Evolutionary conservation across 441 rosid species (phyloP).

Genomic region (Erodium trifolium): DNA sequence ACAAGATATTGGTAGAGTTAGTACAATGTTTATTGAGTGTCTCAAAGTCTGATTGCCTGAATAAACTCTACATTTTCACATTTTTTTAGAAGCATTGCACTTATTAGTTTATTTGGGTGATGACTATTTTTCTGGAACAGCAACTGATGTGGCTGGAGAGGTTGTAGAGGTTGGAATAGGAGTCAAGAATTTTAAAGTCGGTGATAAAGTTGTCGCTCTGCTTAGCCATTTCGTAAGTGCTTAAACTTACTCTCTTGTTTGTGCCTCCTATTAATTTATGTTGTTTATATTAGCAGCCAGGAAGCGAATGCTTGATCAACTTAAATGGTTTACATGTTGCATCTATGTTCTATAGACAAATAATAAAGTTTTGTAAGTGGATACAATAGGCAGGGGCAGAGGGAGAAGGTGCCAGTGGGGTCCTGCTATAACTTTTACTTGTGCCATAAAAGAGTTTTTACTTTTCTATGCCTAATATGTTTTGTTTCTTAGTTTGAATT

Average conservation of each 20-base stretch:
- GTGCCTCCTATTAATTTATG: neutral
- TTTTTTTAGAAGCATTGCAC: conserved; percentile 4
- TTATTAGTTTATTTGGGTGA: neutral
- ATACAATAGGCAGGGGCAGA: too few relatives aligned
- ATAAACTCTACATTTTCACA: neutral
- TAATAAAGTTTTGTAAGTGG: too few relatives aligned
- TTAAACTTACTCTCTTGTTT: neutral
- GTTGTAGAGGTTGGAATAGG: neutral
- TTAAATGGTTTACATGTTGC: too few relatives aligned
- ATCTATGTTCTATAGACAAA: too few relatives aligned
- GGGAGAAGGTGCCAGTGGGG: too few relatives aligned
- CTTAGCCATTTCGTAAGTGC: conserved; percentile 25
- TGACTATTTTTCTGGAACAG: conserved; percentile 1
- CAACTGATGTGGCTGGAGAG: neutral
- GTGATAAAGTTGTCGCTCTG: conserved; percentile 62
- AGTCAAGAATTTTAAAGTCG: conserved; percentile 42
- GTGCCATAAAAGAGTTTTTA: neutral
- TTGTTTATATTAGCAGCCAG: neutral
- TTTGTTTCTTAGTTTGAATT: neutral
- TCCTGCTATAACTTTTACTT: neutral
- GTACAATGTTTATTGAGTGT: neutral
- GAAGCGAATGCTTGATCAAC: neutral
- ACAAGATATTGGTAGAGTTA: neutral
- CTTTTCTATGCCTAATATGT: neutral
- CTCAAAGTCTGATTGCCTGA: neutral